Conservation (phyloP, 768 basidiomycete species). For the Fomitopsis serialis region DNA sequence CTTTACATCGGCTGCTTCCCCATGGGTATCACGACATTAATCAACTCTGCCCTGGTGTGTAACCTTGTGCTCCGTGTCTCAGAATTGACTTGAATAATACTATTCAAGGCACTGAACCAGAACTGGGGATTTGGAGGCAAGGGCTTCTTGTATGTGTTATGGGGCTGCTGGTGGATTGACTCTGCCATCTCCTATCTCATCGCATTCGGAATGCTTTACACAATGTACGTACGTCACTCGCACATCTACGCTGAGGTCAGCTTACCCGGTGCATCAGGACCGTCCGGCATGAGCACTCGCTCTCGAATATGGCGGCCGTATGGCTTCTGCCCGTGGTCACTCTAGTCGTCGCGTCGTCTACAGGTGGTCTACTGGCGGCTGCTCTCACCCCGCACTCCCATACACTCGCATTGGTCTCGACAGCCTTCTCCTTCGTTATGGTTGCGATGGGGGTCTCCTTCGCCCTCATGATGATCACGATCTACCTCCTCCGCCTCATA, state of each 20-base stretch:
- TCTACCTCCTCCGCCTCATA: constrained; percentile 41
- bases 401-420: constrained; percentile 35
- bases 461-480: constrained; percentile 43
- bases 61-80: too few relatives aligned
- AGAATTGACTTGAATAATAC: neutral
- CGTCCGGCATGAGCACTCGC: constrained; percentile 34
- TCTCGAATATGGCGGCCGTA: constrained; percentile 35
- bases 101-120: constrained; percentile 26
- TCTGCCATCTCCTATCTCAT: constrained; percentile 33
- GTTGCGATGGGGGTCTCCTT: constrained; percentile 41
- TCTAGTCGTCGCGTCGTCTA: constrained; percentile 47
- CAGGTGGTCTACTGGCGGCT: constrained; percentile 40
- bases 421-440: constrained; percentile 38
- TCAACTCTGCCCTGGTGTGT: constrained; percentile 34
- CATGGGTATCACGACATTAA: constrained; percentile 41
- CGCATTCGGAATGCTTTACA: constrained; percentile 45
- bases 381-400: constrained; percentile 32
- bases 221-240: constrained; percentile 34
- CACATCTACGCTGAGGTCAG: neutral
- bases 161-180: constrained; percentile 52
- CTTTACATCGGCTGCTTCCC: constrained; percentile 39
- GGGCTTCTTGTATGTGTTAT: constrained; percentile 34
- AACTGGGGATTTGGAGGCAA: constrained; percentile 31
- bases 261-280: constrained; percentile 29
- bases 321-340: constrained; percentile 51